Evolutionary conservation across 2,329 filamentous ascomycete genomes (phyloP).

Genomic region (Cladophialophora bantiana): DNA sequence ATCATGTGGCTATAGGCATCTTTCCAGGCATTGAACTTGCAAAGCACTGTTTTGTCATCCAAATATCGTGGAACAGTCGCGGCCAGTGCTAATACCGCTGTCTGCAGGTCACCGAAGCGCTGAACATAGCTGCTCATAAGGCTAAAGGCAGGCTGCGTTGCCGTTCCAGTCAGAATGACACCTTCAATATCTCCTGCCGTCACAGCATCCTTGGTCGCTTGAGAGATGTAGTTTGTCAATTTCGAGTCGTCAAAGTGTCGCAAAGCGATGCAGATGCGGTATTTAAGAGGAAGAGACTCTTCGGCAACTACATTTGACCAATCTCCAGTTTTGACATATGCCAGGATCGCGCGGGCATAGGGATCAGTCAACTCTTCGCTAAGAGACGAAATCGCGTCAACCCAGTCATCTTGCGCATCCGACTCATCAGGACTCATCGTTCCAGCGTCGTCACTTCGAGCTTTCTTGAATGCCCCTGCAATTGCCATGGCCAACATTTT

Average conservation of each 20-base stretch:
- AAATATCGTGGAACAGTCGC: constrained; percentile 66
- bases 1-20: constrained; percentile 67
- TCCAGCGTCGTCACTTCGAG: constrained; percentile 9
- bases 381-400: constrained; percentile 68
- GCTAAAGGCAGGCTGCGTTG: constrained; percentile 61
- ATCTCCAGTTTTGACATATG: constrained; percentile 65
- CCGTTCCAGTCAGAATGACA: constrained; percentile 67
- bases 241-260: constrained; percentile 56
- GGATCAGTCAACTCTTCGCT: constrained; percentile 67
- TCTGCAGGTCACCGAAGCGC: constrained; percentile 67
- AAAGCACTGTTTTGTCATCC: constrained; percentile 58
- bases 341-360: constrained; percentile 67
- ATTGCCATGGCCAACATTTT: constrained; percentile 63
- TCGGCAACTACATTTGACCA: constrained; percentile 67
- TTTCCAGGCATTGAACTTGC: constrained; percentile 66
- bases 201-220: constrained; percentile 60
- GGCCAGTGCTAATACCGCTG: constrained; percentile 61
- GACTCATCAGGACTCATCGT: constrained; percentile 30
- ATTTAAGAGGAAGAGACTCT: constrained; percentile 63
- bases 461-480: constrained; percentile 50
- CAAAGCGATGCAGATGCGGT: constrained; percentile 68
- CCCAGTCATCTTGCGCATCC: constrained; percentile 62
- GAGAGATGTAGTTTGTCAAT: constrained; percentile 61
- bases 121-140: constrained; percentile 67
- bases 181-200: constrained; percentile 66